Base-by-base conservation (phyloP, 306 rosid species). In the Inga leiocalycina region DNA sequence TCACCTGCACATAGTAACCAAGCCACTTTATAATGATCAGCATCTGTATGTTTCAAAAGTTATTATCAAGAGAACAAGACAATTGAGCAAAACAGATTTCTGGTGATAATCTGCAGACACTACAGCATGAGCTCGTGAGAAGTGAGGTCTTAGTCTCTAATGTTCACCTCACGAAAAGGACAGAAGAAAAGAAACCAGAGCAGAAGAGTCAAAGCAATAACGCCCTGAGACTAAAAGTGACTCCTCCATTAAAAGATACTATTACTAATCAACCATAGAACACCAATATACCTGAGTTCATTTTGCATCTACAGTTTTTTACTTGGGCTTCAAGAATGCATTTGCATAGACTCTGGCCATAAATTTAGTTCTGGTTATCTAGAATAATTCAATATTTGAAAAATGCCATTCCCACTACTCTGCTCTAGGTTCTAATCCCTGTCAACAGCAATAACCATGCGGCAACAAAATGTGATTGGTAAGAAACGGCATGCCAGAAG, bases 1-100 rank as follows among this genome's bases (percentile, higher is more conserved):
- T 94, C 22, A 97, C 99, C 99, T 97, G 83, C 68, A 79, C 74
- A 68, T 48, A 35, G 45, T 71, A 67, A 82, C n/a, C 37, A 72
- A 41, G 70, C 80, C 81, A 13, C 71, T 66, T 35, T 54, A 17
- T 30, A 27, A 66, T 44, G 19, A 37, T 43, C 43, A 59, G 72
- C 62, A 71, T 44, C 34, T 70, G 30, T 34, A 43, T 41, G 46
- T 14, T 43, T 41, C 12, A 39, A 11, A 70, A 39, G 27, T 37
- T 19, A 17, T 41, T 9, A 39, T 13, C 24, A 70, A 56, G 10
- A 48, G 35, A 8, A 57, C 35, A 80, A 17, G 8, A 72, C 72
- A 32, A 46, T 34, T 6, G 37, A 56, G 54, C n/a, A 59, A 51
- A 30, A 11, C 39, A 32, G 19, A 11, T 79, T 74, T 51, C 2